Percentiles rank a stretch among this genome's conserved stretches.
phyloP scores from a whole-genome alignment of 805 yeast genomes.

The Cyberlindnera nakhonratchasimensis region DNA sequence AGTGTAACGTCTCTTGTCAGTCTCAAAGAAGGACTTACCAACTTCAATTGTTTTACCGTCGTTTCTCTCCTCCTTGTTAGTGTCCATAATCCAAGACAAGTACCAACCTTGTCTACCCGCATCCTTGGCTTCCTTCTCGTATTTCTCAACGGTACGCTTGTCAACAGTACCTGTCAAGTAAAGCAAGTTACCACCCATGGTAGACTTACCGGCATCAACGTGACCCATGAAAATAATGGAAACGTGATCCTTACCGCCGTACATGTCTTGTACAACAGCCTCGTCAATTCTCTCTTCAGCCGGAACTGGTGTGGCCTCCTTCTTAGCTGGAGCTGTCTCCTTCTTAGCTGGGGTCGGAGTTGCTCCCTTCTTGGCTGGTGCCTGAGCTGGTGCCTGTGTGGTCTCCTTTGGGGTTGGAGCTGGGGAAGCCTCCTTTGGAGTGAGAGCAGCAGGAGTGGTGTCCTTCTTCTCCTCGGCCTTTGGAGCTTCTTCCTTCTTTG shows the following conservation, averaged over 20 bases:
- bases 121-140: conserved; percentile 97
- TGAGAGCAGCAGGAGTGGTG: conserved; percentile 15
- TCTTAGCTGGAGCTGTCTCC: conserved; percentile 12
- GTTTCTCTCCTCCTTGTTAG: conserved; percentile 96
- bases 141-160: conserved; percentile 96
- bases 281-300: conserved; percentile 75
- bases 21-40: conserved; percentile 96
- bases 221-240: conserved; percentile 99
- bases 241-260: conserved; percentile 96
- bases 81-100: conserved; percentile 98
- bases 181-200: conserved; percentile 98
- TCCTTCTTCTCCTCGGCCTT: conserved; percentile 20
- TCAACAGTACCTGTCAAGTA: conserved; percentile 96
- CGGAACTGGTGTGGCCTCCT: conserved; percentile 21
- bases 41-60: conserved; percentile 99
- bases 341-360: conserved; percentile 22
- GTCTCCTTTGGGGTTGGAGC: conserved; percentile 19
- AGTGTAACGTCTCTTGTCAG: conserved; percentile 96
- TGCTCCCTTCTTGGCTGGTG: conserved; percentile 2
- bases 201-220: conserved; percentile 98
- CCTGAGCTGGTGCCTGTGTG: conserved; percentile 27
- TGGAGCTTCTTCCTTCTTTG: conserved; percentile 29
- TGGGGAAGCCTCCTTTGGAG: conserved; percentile 29
- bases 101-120: conserved; percentile 99
- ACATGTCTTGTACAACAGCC: conserved; percentile 85